These are phyloP conservation scores for Datisca glomerata DNA, from an alignment of 306 rosid species.

Conservation along the genomic window DNA sequence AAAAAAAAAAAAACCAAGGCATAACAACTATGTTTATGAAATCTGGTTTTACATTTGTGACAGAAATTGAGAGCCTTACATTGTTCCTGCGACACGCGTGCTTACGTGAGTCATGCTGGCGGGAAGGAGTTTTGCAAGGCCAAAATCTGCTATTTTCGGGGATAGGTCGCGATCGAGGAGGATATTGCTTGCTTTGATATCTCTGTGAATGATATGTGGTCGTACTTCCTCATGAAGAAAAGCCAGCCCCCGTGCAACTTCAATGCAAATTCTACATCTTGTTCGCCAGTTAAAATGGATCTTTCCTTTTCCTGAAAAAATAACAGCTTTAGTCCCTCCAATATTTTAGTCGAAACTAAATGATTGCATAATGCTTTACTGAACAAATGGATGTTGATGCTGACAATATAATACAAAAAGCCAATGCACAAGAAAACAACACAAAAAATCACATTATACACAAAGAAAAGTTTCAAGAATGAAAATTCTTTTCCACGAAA, in stretches of 20 bases:
- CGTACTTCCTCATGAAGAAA: slow-evolving; percentile 83
- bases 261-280: slow-evolving; percentile 42
- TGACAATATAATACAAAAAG: too few relatives aligned
- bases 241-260: slow-evolving; percentile 79
- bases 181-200: slow-evolving; percentile 96
- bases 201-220: slow-evolving; percentile 84
- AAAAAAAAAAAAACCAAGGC: too few relatives aligned
- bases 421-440: not conserved
- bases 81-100: slow-evolving; percentile 98
- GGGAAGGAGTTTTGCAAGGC: slow-evolving; percentile 91
- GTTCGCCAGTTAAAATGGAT: slow-evolving; percentile 59
- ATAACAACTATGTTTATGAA: too few relatives aligned
- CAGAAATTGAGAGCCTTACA: too few relatives aligned
- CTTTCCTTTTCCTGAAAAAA: slow-evolving; percentile 42
- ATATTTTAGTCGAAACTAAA: slow-evolving; percentile 6
- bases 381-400: not conserved
- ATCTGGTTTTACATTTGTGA: too few relatives aligned
- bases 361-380: too few relatives aligned
- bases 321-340: slow-evolving; percentile 13
- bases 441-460: not conserved
- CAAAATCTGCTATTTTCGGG: slow-evolving; percentile 91
- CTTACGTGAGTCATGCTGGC: slow-evolving; percentile 77
- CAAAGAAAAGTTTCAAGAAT: not conserved
- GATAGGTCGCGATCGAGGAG: slow-evolving; percentile 62
- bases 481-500: not conserved